Evolutionary conservation across 2,329 filamentous ascomycete genomes (phyloP), one percentile per base, ranked within the genome.

Genomic region (Dryadomyces sulphureus): DNA sequence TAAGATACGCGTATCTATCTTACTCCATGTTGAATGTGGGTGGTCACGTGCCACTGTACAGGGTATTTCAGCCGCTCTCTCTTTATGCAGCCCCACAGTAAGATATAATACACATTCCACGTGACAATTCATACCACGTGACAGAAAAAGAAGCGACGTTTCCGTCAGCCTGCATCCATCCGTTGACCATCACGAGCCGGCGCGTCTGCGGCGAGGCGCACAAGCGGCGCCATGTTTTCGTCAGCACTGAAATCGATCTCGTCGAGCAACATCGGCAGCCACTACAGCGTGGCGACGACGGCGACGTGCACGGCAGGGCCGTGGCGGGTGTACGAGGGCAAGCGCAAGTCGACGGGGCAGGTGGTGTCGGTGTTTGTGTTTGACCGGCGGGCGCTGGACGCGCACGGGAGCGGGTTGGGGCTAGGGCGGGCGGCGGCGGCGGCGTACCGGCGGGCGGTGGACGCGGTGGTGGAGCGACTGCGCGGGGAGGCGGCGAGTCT

Each of bases 271-370:
- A 96, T 98, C 66, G 81, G 80, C 49, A 80, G 83, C 59, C 93
- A 94, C 66, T 98, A 98, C 65, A 78, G 83, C 54, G 72, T 96
- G 53, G 81, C 86, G 20, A 72, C 80, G 22, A 78, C 77, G 49
- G 76, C 84, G 11, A 81, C 78, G n/a, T 84, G 87, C 44, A 78
- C 78, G 45, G 85, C 89, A 16, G 92, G 92, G 17, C 86, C 89
- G 48, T 98, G 92, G 92, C 94, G 88, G 68, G 92, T 98, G 57
- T 90, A 90, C 72, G 89, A 95, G 66, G 89, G 85, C 49, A 96
- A 94, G 70, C 93, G 93, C 67, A 96, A 95, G 66, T 87, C 84
- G 25, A 94, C 88, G 0, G 86, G 85, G 54, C 94, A 92, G 61
- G 64, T 81, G 7, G 92, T 82, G 46, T 95, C 89, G 16, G 80